phyloP scores from a whole-genome alignment of 768 basidiomycete species.

The Suillus fuscotomentosus region DNA sequence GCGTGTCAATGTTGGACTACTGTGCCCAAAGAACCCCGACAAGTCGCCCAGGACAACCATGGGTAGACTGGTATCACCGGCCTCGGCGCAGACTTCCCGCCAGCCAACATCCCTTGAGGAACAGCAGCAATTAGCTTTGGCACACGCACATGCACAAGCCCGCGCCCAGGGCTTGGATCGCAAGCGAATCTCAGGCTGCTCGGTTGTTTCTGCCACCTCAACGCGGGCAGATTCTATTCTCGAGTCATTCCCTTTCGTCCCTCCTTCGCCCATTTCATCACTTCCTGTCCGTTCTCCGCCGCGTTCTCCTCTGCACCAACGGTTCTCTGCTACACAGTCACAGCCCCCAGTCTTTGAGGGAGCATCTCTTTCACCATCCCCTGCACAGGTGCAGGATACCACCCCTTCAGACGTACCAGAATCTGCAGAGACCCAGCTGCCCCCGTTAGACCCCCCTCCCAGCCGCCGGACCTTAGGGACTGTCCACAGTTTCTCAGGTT shows the following conservation, averaged over 20 bases:
- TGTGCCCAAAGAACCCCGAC: constrained; percentile 35
- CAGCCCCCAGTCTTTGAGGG: constrained; percentile 5
- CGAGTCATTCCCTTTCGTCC: constrained; percentile 86
- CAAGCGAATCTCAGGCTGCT: constrained; percentile 61
- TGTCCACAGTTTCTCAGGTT: constrained; percentile 75
- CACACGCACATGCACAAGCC: constrained; percentile 58
- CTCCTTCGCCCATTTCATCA: constrained; percentile 86
- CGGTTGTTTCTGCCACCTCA: constrained; percentile 64
- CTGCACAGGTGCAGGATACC: background rate
- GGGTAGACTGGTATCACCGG: constrained; percentile 57
- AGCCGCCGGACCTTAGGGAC: constrained; percentile 59
- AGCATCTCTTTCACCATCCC: background rate
- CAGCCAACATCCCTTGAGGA: constrained; percentile 45
- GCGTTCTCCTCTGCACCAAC: constrained; percentile 67
- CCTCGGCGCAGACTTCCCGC: constrained; percentile 25
- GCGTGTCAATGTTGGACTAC: constrained; percentile 61
- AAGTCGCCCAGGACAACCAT: constrained; percentile 59
- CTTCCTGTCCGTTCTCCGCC: constrained; percentile 73
- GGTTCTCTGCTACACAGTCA: constrained; percentile 37
- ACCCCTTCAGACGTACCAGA: constrained; percentile 21
- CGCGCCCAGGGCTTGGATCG: constrained; percentile 51
- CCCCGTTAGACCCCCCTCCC: constrained; percentile 46
- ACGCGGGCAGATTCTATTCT: constrained; percentile 82
- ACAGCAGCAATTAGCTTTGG: constrained; percentile 65
- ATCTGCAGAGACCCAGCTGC: constrained; percentile 31